Conservation (phyloP, 176 grass and related monocot genomes). For the Phragmites australis region DNA sequence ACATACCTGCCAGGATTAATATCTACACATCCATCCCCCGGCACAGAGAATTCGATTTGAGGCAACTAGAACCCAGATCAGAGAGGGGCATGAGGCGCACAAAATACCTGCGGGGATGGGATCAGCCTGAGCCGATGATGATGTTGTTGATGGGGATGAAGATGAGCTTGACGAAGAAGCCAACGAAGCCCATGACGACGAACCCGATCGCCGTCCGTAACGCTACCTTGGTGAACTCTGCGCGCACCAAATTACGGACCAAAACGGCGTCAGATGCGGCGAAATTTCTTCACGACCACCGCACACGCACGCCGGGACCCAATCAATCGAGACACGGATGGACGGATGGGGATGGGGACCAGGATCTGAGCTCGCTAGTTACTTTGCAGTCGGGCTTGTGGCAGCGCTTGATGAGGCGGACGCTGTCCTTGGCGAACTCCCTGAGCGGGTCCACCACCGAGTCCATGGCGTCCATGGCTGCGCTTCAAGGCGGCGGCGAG, state of each 20-base stretch:
- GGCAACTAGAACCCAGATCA: background rate
- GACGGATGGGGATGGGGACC: too few relatives aligned
- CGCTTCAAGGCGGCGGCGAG: background rate
- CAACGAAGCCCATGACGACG: conserved; percentile 93
- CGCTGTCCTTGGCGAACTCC: conserved; percentile 95
- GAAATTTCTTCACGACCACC: too few relatives aligned
- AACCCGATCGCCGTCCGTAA: conserved; percentile 79
- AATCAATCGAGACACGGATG: background rate
- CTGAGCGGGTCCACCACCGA: conserved; percentile 89
- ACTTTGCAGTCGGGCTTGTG: conserved; percentile 99
- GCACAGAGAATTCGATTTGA: background rate
- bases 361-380: conserved; percentile 8
- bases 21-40: background rate
- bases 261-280: background rate
- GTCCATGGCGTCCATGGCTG: conserved; percentile 89
- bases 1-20: too few relatives aligned
- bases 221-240: conserved; percentile 92
- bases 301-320: background rate
- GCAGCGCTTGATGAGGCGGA: conserved; percentile 98
- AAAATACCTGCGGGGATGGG: conserved; percentile 24
- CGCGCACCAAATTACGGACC: background rate
- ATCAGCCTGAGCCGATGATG: conserved; percentile 84
- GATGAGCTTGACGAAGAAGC: conserved; percentile 95
- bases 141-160: conserved; percentile 99
- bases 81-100: background rate